Conservation (phyloP, 2,329 filamentous ascomycete genomes). For the Whalleya microplaca region DNA sequence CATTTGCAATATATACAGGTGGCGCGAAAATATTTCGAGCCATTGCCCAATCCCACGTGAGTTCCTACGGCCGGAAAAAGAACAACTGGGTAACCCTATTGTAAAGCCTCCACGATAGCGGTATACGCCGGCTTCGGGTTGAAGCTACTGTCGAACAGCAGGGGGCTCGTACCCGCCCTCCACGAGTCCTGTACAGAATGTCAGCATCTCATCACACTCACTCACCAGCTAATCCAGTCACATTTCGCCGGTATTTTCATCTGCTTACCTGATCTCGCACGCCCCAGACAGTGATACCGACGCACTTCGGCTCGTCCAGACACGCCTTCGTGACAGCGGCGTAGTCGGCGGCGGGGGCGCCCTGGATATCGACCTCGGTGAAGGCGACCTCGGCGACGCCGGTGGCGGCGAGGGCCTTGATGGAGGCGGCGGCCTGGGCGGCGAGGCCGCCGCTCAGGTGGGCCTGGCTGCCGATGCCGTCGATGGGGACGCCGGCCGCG, state of each 20-base stretch:
- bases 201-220: conserved; percentile 1
- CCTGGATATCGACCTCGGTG: conserved; percentile 67
- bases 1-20: conserved; percentile 20
- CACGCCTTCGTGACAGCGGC: conserved; percentile 62
- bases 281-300: conserved; percentile 69
- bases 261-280: conserved; percentile 48
- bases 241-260: neutral
- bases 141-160: conserved; percentile 58
- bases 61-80: neutral
- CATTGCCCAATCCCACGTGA: neutral
- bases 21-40: neutral
- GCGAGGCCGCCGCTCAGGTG: conserved; percentile 50
- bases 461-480: conserved; percentile 60
- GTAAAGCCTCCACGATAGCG: conserved; percentile 45
- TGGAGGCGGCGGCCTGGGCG: conserved; percentile 44
- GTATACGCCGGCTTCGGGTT: conserved; percentile 56
- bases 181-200: conserved; percentile 50
- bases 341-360: conserved; percentile 60
- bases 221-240: neutral
- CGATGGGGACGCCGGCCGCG: conserved; percentile 62
- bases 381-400: conserved; percentile 56
- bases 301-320: conserved; percentile 59
- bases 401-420: conserved; percentile 51
- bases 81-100: conserved; percentile 23
- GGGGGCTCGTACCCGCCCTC: conserved; percentile 52